These are phyloP conservation scores for Arthrinium puccinioides DNA, from an alignment of 2,329 filamentous ascomycete species.

Conservation along the genomic window DNA sequence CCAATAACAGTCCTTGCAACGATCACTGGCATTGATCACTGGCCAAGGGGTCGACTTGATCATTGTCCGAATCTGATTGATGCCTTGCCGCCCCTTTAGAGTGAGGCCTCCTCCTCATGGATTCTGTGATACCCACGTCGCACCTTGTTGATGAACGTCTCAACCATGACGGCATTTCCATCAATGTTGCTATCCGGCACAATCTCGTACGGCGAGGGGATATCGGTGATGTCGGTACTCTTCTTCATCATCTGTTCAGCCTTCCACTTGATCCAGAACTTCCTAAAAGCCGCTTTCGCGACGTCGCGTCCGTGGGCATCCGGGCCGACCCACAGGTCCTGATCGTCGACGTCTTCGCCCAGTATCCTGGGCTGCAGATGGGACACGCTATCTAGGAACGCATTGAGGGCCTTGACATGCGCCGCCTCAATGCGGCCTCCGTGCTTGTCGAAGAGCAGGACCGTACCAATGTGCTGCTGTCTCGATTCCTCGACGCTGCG, in stretches of 20 bases:
- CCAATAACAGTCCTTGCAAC: too few relatives aligned
- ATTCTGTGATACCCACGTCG: too few relatives aligned
- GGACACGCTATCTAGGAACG: slow-evolving; percentile 2
- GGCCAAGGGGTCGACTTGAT: too few relatives aligned
- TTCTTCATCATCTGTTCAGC: neutral
- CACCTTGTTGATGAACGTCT: neutral
- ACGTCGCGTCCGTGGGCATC: neutral
- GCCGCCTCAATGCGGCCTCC: slow-evolving; percentile 2
- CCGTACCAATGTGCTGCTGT: slow-evolving; percentile 1
- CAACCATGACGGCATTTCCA: neutral
- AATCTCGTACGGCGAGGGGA: slow-evolving; percentile 1
- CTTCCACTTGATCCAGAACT: slow-evolving; percentile 6
- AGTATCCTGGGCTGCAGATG: neutral
- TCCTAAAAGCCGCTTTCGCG: slow-evolving; percentile 1
- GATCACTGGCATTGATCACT: too few relatives aligned
- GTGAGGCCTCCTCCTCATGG: too few relatives aligned
- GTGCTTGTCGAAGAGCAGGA: slow-evolving; percentile 4
- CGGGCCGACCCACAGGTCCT: neutral
- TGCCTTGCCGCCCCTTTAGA: too few relatives aligned
- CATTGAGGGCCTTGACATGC: slow-evolving; percentile 6
- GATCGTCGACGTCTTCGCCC: neutral
- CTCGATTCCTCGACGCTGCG: neutral
- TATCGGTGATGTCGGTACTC: neutral
- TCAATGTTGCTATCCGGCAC: neutral
- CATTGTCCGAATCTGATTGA: too few relatives aligned